Conservation (phyloP, 1,284 basidiomycete genomes). For the Boletus semigastroideus region DNA sequence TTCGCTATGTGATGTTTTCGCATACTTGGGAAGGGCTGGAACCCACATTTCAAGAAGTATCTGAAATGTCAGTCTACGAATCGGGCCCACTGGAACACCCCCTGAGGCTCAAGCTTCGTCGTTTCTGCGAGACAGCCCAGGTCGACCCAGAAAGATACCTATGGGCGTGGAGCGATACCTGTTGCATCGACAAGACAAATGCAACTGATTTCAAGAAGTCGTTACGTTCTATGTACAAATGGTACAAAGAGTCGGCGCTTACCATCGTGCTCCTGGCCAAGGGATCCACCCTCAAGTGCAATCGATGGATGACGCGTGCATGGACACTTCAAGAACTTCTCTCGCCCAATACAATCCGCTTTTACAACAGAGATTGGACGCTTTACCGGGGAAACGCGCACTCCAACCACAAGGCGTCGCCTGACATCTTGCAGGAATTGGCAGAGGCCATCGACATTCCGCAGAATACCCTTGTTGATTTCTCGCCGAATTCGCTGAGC, state of each 20-base stretch:
- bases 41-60: constrained; percentile 11
- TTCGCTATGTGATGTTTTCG: constrained; percentile 18
- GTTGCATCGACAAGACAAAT: constrained; percentile 2
- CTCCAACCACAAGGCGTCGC: constrained; percentile 11
- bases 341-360: constrained; percentile 6
- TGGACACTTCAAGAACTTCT: constrained; percentile 13
- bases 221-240: constrained; percentile 14
- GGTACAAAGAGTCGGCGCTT: constrained; percentile 12
- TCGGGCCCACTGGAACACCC: not conserved
- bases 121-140: constrained; percentile 1
- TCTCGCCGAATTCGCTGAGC: constrained; percentile 3
- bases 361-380: constrained; percentile 10
- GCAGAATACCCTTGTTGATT: not conserved
- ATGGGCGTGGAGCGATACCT: constrained; percentile 6
- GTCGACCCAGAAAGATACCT: not conserved
- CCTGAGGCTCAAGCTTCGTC: constrained; percentile 3
- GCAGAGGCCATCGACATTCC: not conserved
- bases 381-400: constrained; percentile 1
- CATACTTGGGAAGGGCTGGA: constrained; percentile 17
- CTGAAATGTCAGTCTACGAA: constrained; percentile 3
- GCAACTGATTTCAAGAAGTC: not conserved
- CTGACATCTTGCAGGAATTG: constrained; percentile 7
- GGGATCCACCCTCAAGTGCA: constrained; percentile 2
- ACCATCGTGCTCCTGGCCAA: constrained; percentile 9
- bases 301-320: constrained; percentile 8